Base-by-base conservation (phyloP, 106 monocot species). In the Apostasia ramifera region DNA sequence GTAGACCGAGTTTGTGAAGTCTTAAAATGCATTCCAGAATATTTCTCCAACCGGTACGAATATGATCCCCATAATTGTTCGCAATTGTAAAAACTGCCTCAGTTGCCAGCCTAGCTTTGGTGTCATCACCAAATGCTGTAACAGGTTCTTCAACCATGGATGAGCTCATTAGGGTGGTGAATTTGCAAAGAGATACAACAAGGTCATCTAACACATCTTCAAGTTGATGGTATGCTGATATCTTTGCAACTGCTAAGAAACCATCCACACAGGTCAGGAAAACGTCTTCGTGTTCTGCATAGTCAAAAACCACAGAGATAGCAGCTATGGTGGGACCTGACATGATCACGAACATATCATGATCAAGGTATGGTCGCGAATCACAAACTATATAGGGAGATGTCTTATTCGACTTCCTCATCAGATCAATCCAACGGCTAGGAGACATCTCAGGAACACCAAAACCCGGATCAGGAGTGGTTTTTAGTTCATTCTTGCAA, bases 341-440 rank as follows among this genome's bases (percentile, higher is more conserved):
- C 86, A 86, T 86, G 62, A 79, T 73, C 6, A 75, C 64, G 76
- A 86, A 86, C 86, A 86, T 86, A 57, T 86, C 82, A 59, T 70
- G 76, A 73, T 86, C 86, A 59, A 86, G 75, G 55, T 73, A 73
- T 47, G 82, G 72, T 11, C 63, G 59, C 9, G 74, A 76, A 57
- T 71, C 76, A 73, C 76, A 82, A 6, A 74, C 49, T 3, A 79
- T 60, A 70, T 76, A 86, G 6, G 62, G 69, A 14, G 86, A 79
- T 66, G 82, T 76, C 46, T 57, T 76, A 66, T 71, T 82, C 53
- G 82, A 81, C 76, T 79, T 86, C 55, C 66, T 38, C 55, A 86
- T 82, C 26, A 86, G 57, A 68, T 86, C 82, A 70, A 78, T 65
- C 86, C 86, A 86, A 44, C 82, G 81, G 73, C 86, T 82, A 37